phyloP scores from a whole-genome alignment of 2,329 filamentous ascomycete genomes.

The Onygena corvina region DNA sequence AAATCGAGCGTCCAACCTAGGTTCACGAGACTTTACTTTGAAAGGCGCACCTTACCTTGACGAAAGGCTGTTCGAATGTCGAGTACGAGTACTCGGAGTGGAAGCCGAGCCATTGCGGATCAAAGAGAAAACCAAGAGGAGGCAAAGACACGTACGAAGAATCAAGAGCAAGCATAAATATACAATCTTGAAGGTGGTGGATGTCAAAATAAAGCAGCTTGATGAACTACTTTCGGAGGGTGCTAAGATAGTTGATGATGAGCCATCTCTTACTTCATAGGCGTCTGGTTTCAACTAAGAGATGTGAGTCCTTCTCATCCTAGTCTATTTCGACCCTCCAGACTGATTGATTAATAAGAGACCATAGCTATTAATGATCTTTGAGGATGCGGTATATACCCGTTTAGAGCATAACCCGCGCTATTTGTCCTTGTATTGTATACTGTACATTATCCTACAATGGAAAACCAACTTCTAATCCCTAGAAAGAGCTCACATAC shows the following conservation, averaged over 20 bases:
- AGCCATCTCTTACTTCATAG: neutral
- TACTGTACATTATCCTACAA: constrained; percentile 5
- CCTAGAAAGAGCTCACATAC: too few relatives aligned
- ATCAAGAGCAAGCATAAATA: constrained; percentile 84
- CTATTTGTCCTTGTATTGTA: neutral
- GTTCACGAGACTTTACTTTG: constrained; percentile 80
- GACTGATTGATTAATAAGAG: too few relatives aligned
- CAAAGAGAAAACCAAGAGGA: constrained; percentile 72
- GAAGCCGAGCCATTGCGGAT: constrained; percentile 68
- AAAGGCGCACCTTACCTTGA: constrained; percentile 74
- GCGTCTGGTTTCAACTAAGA: neutral
- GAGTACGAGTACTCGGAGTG: constrained; percentile 70
- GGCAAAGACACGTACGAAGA: constrained; percentile 53
- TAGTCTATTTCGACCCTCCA: neutral
- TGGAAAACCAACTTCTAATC: too few relatives aligned
- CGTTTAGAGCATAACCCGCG: neutral
- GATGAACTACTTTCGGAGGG: constrained; percentile 42
- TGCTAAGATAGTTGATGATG: constrained; percentile 26
- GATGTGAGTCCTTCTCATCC: neutral
- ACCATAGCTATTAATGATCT: neutral
- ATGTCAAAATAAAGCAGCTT: constrained; percentile 55
- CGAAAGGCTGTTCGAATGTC: constrained; percentile 69
- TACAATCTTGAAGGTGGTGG: constrained; percentile 73
- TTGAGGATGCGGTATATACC: neutral
- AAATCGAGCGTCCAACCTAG: constrained; percentile 70